Percentiles rank a stretch among this genome's conserved stretches.
phyloP scores from a whole-genome alignment of 148 eudicot species.

The Chenopodium berlandieri region DNA sequence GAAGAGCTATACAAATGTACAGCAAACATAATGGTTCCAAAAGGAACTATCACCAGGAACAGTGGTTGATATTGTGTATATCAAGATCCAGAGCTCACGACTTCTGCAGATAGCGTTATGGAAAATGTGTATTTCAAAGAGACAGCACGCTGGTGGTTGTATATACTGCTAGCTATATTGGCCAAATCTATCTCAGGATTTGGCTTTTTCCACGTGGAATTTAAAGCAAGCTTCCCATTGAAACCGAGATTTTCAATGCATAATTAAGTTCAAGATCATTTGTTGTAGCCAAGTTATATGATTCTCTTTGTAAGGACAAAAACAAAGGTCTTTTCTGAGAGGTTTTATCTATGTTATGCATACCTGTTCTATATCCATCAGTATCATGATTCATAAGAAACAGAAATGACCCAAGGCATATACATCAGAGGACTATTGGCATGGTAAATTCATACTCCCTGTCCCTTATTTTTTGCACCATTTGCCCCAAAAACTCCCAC shows the following conservation, averaged over 20 bases:
- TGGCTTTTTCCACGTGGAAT: neutral
- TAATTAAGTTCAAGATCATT: neutral
- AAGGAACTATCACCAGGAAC: neutral
- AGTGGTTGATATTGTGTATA: neutral
- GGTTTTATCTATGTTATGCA: no score
- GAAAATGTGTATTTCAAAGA: slow-evolving; percentile 19
- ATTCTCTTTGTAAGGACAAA: neutral
- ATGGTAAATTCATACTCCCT: no score
- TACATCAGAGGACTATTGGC: no score
- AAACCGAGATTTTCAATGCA: neutral
- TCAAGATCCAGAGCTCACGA: neutral
- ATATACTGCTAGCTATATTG: neutral
- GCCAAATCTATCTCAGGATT: neutral
- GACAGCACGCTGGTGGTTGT: neutral
- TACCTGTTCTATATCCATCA: no score
- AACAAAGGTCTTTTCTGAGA: neutral
- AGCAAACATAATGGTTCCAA: neutral
- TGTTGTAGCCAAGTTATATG: neutral
- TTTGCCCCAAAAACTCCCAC: no score
- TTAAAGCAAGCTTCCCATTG: neutral
- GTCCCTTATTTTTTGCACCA: no score
- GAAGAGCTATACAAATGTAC: slow-evolving; percentile 3
- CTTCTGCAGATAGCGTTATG: neutral
- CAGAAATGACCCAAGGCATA: no score
- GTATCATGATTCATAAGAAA: no score